These are phyloP conservation scores for Suillus discolor DNA, from an alignment of 768 basidiomycete species.

Conservation along the genomic window DNA sequence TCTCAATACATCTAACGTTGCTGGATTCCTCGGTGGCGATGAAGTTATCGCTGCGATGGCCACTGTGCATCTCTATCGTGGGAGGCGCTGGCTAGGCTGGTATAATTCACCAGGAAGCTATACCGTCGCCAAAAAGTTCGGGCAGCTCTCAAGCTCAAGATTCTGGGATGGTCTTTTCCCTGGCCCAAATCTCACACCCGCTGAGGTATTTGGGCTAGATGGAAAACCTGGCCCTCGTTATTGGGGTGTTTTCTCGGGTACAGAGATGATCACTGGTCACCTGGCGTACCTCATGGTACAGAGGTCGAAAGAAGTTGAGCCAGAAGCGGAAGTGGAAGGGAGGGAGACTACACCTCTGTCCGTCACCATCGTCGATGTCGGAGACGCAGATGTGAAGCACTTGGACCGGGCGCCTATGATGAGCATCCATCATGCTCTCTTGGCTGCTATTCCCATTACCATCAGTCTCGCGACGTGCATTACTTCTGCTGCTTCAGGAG, in stretches of 20 bases:
- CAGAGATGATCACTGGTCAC: conserved; percentile 22
- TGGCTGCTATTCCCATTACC: conserved; percentile 28
- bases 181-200: conserved; percentile 20
- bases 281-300: conserved; percentile 23
- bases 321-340: conserved; percentile 18
- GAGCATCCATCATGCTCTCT: conserved; percentile 13
- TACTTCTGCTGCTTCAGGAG: conserved; percentile 27
- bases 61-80: conserved; percentile 34
- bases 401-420: conserved; percentile 14
- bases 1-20: conserved; percentile 33
- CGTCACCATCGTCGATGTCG: conserved; percentile 20
- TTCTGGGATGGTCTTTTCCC: conserved; percentile 30
- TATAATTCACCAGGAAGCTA: conserved; percentile 39
- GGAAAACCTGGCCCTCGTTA: conserved; percentile 32
- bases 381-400: conserved; percentile 5
- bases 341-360: conserved; percentile 22
- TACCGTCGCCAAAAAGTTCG: conserved; percentile 33
- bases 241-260: conserved; percentile 28
- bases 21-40: conserved; percentile 38
- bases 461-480: conserved; percentile 24
- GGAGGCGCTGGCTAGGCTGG: conserved; percentile 40
- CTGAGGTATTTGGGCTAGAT: conserved; percentile 28
- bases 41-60: conserved; percentile 38
- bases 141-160: conserved; percentile 26
- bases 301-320: conserved; percentile 12